Evolutionary conservation across 2,329 filamentous ascomycete genomes (phyloP), one percentile per base, ranked within the genome.

Genomic region (Hirsutella minnesotensis): DNA sequence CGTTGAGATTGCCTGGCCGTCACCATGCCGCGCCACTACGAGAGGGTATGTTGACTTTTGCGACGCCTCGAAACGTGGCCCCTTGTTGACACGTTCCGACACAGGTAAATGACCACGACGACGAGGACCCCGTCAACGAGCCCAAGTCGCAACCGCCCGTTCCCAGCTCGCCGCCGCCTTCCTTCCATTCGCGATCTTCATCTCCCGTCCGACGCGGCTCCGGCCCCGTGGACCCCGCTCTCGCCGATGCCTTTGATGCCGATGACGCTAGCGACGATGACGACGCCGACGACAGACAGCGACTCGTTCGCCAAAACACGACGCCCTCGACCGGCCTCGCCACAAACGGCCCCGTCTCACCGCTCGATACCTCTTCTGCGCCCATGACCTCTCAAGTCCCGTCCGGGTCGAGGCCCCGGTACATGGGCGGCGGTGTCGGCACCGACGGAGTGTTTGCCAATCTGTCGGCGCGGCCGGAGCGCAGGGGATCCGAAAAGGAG

Each of bases 371-470:
- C 7, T 27, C 24, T 7, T 27, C 24, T 12, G 24, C 24, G 7
- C 24, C 24, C 24, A 12, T 27, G 12, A 27, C 7, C 8, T 15
- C 29, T 5, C 20, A 15, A 9, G 15, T 49, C 16, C 56, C 53
- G 43, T 66, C 60, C 43, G 64, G 54, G n/a, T 65, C 60, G 27
- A 67, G 77, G 47, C 48, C 54, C 35, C 46, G 50, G 44, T 73
- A 84, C 2, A 79, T 86, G 47, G 83, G 86, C 36, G 77, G 82
- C 42, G 82, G 81, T 20, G 77, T 80, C n/a, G 81, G 84, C 43
- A 88, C 86, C 40, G 92, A 96, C 63, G 92, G 92, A 47, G 92
- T 98, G 21, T 98, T 95, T 66, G 92, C 90, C 43, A 98, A 98
- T 60, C 65, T 98, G 51, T 87, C 79, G 51, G 92, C 92, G 13